Percentiles rank a stretch among this genome's conserved stretches.
These are phyloP conservation scores for Penicillium sp. DNA, from an alignment of 2,329 filamentous ascomycete species.

Conservation along the genomic window DNA sequence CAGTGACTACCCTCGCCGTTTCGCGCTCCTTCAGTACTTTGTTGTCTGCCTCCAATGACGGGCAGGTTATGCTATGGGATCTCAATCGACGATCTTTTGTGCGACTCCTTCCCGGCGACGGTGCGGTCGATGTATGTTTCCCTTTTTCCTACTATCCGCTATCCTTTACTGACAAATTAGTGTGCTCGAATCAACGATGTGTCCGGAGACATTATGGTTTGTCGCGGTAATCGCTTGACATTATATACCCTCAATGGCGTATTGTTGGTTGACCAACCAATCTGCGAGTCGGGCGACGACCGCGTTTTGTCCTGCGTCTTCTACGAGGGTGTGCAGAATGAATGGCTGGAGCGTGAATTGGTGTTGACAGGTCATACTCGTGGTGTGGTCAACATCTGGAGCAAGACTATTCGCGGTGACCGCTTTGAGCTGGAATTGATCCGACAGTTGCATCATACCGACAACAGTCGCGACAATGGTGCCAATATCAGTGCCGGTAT, in stretches of 20 bases:
- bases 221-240: slow-evolving; percentile 63
- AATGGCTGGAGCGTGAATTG: slow-evolving; percentile 80
- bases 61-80: slow-evolving; percentile 84
- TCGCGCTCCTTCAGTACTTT: slow-evolving; percentile 83
- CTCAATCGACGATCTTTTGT: slow-evolving; percentile 84
- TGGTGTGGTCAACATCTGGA: slow-evolving; percentile 71
- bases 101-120: slow-evolving; percentile 56
- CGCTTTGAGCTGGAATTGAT: slow-evolving; percentile 70
- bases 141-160: background rate
- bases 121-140: slow-evolving; percentile 39
- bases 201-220: slow-evolving; percentile 80
- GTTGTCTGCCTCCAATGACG: slow-evolving; percentile 71
- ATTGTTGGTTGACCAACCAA: slow-evolving; percentile 68
- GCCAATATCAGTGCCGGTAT: slow-evolving; percentile 56
- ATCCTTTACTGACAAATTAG: slow-evolving; percentile 36
- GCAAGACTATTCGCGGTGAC: slow-evolving; percentile 50
- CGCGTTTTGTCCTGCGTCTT: slow-evolving; percentile 75
- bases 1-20: slow-evolving; percentile 72
- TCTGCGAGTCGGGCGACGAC: slow-evolving; percentile 65
- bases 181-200: slow-evolving; percentile 83
- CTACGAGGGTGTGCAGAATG: slow-evolving; percentile 81
- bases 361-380: slow-evolving; percentile 80
- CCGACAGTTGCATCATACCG: slow-evolving; percentile 71
- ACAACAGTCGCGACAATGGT: slow-evolving; percentile 56
- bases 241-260: slow-evolving; percentile 85